phyloP scores from a whole-genome alignment of 805 yeast species.

The Metschnikowia bowlesiae region DNA sequence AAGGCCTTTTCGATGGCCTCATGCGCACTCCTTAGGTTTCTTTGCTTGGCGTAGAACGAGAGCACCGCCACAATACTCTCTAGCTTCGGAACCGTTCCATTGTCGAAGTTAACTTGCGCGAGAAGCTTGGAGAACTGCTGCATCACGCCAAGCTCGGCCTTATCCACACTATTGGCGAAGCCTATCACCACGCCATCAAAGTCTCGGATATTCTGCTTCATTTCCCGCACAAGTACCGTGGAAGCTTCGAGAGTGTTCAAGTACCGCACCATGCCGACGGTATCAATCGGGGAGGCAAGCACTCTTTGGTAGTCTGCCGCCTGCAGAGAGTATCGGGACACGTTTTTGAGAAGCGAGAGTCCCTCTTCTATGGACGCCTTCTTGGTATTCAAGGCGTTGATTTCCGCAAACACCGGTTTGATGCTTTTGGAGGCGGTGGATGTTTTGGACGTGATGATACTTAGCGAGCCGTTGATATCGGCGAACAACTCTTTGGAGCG shows the following conservation, averaged over 20 bases:
- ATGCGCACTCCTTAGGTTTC: conserved; percentile 11
- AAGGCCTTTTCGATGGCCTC: conserved; percentile 14
- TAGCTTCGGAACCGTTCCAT: conserved; percentile 6
- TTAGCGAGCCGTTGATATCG: conserved; percentile 52
- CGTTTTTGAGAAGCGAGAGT: conserved; percentile 48
- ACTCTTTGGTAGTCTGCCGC: conserved; percentile 40
- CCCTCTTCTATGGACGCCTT: conserved; percentile 57
- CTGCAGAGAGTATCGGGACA: conserved; percentile 44
- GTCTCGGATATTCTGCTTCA: conserved; percentile 41
- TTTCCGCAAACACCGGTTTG: conserved; percentile 65
- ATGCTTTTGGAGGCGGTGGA: conserved; percentile 57
- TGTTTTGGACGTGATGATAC: conserved; percentile 49
- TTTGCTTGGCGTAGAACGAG: conserved; percentile 9
- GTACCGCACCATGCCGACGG: conserved; percentile 37
- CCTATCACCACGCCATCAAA: conserved; percentile 67
- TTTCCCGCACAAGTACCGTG: conserved; percentile 42
- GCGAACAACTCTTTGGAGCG: conserved; percentile 54
- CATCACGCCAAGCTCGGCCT: conserved; percentile 53
- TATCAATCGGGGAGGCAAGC: conserved; percentile 31
- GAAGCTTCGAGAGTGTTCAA: conserved; percentile 34
- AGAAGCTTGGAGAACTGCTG: conserved; percentile 38
- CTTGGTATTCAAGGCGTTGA: conserved; percentile 50
- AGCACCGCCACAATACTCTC: conserved; percentile 11
- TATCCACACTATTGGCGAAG: conserved; percentile 50
- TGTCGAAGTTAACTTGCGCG: conserved; percentile 4